phyloP scores from a whole-genome alignment of 208 protist species.

The Trypanosoma conorhini region DNA sequence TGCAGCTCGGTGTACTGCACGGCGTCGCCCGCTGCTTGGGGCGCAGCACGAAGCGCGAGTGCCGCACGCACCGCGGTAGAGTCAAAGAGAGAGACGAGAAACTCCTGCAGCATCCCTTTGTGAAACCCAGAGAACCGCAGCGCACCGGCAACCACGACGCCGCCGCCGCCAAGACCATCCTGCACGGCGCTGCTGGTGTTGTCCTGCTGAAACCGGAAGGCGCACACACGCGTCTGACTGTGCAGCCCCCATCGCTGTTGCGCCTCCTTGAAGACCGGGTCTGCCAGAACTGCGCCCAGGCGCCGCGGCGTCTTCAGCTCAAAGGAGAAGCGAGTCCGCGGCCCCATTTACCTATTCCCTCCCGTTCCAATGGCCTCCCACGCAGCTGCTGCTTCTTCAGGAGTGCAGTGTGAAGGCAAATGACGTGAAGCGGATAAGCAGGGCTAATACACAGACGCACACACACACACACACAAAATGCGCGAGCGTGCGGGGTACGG shows the following conservation, averaged over 20 bases:
- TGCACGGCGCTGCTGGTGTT: background rate
- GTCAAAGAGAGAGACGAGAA: conserved; percentile 38
- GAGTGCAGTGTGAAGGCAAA: too few relatives aligned
- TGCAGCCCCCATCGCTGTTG: conserved; percentile 24
- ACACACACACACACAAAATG: background rate
- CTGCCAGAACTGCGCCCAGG: conserved; percentile 1
- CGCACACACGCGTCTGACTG: conserved; percentile 8
- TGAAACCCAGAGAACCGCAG: conserved; percentile 41
- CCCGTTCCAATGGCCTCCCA: background rate
- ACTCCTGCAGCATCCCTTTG: conserved; percentile 39
- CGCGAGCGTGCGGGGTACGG: too few relatives aligned
- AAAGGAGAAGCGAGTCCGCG: conserved; percentile 11
- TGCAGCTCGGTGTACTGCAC: conserved; percentile 27
- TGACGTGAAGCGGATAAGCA: too few relatives aligned
- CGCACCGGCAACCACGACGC: background rate
- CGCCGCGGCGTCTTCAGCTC: background rate
- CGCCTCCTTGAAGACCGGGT: conserved; percentile 17
- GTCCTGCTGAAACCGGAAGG: conserved; percentile 24
- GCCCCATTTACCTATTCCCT: background rate
- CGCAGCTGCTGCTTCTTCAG: background rate
- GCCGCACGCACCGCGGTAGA: conserved; percentile 21
- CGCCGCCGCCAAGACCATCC: background rate
- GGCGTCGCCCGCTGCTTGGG: background rate
- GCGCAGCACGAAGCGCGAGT: conserved; percentile 6
- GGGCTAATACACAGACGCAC: background rate